Percentiles rank a stretch among this genome's conserved stretches.
phyloP scores from a whole-genome alignment of 345 rosid species.

The Noccaea caerulescens region DNA sequence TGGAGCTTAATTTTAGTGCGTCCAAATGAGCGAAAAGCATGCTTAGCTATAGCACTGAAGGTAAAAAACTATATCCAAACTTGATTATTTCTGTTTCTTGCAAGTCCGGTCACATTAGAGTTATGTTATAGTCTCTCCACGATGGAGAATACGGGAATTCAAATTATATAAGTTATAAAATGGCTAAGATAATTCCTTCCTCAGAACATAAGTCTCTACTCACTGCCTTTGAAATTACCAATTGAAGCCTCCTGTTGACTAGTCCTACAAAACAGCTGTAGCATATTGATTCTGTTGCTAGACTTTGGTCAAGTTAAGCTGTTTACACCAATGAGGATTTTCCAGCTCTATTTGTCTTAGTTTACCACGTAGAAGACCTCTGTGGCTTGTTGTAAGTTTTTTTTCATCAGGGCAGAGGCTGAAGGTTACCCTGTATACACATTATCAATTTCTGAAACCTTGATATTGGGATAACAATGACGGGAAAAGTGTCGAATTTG shows the following conservation, averaged over 20 bases:
- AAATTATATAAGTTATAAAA: constrained; percentile 10
- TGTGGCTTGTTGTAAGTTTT: constrained; percentile 15
- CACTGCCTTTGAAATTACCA: constrained; percentile 1
- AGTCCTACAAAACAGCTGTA: constrained; percentile 13
- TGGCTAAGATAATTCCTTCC: constrained; percentile 23
- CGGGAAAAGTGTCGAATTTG: constrained; percentile 9
- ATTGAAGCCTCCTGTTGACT: constrained; percentile 1
- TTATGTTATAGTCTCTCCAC: constrained; percentile 27
- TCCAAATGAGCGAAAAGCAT: constrained; percentile 78
- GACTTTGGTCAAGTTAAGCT: constrained; percentile 18
- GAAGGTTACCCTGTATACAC: constrained; percentile 3
- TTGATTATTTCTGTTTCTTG: constrained; percentile 21
- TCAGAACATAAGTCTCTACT: neutral
- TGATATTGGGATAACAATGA: neutral
- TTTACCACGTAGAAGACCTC: neutral
- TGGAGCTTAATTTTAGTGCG: constrained; percentile 97
- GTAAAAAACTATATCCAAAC: constrained; percentile 47
- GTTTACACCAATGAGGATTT: neutral
- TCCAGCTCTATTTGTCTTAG: neutral
- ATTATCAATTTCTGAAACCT: constrained; percentile 15
- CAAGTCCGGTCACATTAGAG: constrained; percentile 16
- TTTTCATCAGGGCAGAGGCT: constrained; percentile 1
- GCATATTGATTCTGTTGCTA: constrained; percentile 10
- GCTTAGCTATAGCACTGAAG: constrained; percentile 85
- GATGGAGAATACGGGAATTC: constrained; percentile 13